Percentiles rank a stretch among this genome's conserved stretches.
phyloP scores from a whole-genome alignment of 306 rosid species.

The Vigna mungo region DNA sequence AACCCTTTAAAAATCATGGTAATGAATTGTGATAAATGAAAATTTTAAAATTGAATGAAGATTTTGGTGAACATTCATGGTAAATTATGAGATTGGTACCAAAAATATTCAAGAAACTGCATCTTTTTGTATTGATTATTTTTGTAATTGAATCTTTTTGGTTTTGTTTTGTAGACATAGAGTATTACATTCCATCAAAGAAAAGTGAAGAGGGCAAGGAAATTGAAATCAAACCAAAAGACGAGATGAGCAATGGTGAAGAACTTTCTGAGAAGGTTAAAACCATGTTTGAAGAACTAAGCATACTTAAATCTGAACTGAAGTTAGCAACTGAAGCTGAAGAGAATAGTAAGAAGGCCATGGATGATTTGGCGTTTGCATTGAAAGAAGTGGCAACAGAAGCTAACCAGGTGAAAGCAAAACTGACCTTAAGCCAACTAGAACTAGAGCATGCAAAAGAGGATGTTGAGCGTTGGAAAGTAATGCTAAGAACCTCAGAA shows the following conservation, averaged over 20 bases:
- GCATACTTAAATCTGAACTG: slow-evolving; percentile 57
- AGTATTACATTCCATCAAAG: not conserved
- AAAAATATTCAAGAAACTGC: no score
- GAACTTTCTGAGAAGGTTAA: slow-evolving; percentile 8
- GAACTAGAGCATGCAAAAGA: slow-evolving; percentile 67
- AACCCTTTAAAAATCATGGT: not conserved
- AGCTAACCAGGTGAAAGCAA: slow-evolving; percentile 64
- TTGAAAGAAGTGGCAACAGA: slow-evolving; percentile 90
- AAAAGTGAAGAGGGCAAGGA: slow-evolving; percentile 28
- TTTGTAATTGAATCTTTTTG: not conserved
- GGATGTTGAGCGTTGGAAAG: slow-evolving; percentile 62
- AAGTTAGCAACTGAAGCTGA: slow-evolving; percentile 68
- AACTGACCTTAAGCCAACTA: slow-evolving; percentile 49
- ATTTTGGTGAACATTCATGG: no score
- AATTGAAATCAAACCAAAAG: slow-evolving; percentile 41
- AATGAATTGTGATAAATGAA: not conserved
- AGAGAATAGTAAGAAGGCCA: slow-evolving; percentile 76
- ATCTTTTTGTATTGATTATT: not conserved
- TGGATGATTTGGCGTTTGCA: slow-evolving; percentile 89
- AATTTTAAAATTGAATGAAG: not conserved
- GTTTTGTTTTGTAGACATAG: not conserved
- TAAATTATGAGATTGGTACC: no score
- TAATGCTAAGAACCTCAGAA: slow-evolving; percentile 47
- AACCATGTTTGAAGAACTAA: slow-evolving; percentile 50
- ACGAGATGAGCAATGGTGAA: slow-evolving; percentile 33